Percentiles rank a stretch among this genome's conserved stretches.
Evolutionary conservation across 176 grass and related monocot species (phyloP).

Genomic region (Triticum aestivum): IWGSC_CS_RefSeq_v2.1 NC_057797.1:130533210-130533709

Average conservation of each 20-base stretch:
- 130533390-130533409: background rate
- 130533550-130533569: slow-evolving; percentile 1
- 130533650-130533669: slow-evolving; percentile 16
- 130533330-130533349: background rate
- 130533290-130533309: background rate
- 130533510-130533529: too few species aligned
- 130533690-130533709: background rate
- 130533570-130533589: slow-evolving; percentile 1
- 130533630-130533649: slow-evolving; percentile 27
- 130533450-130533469: too few species aligned
- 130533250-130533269: background rate
- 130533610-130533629: background rate
- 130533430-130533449: too few species aligned
- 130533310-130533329: background rate
- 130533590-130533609: background rate
- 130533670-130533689: slow-evolving; percentile 33
- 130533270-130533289: background rate
- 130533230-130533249: background rate
- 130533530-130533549: background rate
- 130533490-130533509: too few species aligned
- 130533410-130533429: too few species aligned
- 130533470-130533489: too few species aligned
- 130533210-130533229: background rate
- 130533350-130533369: background rate
- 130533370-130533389: background rate